Evolutionary conservation across 306 rosid genomes (phyloP), one percentile per base, ranked within the genome.

Genomic region (Hippophae rhamnoides): DNA sequence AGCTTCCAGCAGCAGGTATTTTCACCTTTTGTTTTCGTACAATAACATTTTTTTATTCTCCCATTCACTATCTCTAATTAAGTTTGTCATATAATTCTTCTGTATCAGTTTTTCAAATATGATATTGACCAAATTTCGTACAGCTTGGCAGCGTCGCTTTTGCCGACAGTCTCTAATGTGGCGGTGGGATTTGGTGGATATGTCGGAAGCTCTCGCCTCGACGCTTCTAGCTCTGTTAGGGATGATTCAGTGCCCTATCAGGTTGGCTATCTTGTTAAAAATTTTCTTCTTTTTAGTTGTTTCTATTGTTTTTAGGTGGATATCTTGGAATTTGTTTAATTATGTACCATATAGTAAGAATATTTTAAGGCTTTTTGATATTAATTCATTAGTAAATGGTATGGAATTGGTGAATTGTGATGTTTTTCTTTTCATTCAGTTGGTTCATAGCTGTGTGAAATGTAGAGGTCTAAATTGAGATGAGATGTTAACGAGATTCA

Each of bases 1-100:
- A 14, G 84, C 96, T 79, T 90, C 96, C 4, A 90, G 98, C 78
- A 90, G 92, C 87, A 87, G 95, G 97, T 90, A 23, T 7, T 52
- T 57, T 13, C 38, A 23, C 14, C 9, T 10, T 13, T 45, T 44
- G 13, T 7, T 10, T 41, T 5, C 12, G 43, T 9, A 7, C 47
- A 5, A 53, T 5, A 9, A 10, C 7, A 10, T 6, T n/a, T 43
- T 57, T 61, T 50, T 13, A 8, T 1, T 52, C 44, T 25, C 69
- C 47, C 7, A 7, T 38, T 23, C 5, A 13, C 58, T 45, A 27
- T 54, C 6, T 10, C 8, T 26, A 25, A 38, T 5, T 9, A 27
- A 48, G 10, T 44, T 3, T 47, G 44, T 61, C 7, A 1, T 26
- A 4, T 8, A 47, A n/a, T 5, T 56, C 5, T 31, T 6, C 9